Base-by-base conservation (phyloP, 140 eudicot species). In the Cichorium intybus region DNA sequence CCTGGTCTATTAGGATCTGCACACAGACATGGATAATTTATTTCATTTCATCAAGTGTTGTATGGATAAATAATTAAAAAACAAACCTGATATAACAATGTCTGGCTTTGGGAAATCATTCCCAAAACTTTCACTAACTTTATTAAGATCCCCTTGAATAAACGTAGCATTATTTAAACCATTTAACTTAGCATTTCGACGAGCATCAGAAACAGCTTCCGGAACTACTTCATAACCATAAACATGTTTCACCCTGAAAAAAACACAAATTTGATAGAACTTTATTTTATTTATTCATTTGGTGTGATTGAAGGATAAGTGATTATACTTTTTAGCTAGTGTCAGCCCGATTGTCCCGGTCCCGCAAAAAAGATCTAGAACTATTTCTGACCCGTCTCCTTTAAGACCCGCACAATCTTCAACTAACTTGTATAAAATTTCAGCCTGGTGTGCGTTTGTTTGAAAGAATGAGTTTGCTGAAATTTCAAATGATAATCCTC, bases 1-100 rank as follows among this genome's bases (percentile, higher is more conserved):
- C 99, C 96, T 16, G 99, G 99, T 0, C 99, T 87, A 55, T 88
- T 92, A 7, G 99, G 99, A 80, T 92, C 99, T 92, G 88, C 77
- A 73, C 9, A 78, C 24, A 28, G 16, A 50, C 37, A 45, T 37
- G 22, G 39, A n/a, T n/a, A n/a, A n/a, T n/a, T n/a, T n/a, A n/a
- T n/a, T n/a, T n/a, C n/a, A n/a, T n/a, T n/a, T n/a, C n/a, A n/a
- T n/a, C n/a, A n/a, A n/a, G n/a, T n/a, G n/a, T n/a, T n/a, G n/a
- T n/a, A n/a, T n/a, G n/a, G n/a, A n/a, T n/a, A 4, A 43, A 6
- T 27, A 27, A 15, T 2, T 29, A 23, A 24, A 20, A 34, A 16
- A 27, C 10, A 33, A 54, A 92, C 98, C 98, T 83, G 96, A 68
- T 62, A 88, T 92, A 68, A 92, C 89, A 10, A 85, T 76, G 55